Evolutionary conservation across 2,329 filamentous ascomycete species (phyloP).

Genomic region (Trichoderma sp.): DNA sequence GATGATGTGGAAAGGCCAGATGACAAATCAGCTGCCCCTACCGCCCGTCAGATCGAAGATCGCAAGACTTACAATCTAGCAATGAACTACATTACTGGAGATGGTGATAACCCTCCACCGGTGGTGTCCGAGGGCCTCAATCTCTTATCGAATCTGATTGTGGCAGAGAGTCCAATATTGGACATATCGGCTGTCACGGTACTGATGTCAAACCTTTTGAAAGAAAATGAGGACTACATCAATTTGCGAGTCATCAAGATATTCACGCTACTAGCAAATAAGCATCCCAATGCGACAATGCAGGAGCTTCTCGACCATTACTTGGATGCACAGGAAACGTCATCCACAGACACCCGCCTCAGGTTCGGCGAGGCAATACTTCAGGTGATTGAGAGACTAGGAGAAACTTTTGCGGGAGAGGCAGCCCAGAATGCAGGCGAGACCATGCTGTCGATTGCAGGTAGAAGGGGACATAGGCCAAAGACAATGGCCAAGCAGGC

Average conservation of each 20-base stretch:
- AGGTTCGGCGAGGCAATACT: conserved; percentile 66
- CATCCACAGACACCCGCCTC: conserved; percentile 59
- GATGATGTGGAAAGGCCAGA: conserved; percentile 49
- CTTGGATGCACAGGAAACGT: conserved; percentile 58
- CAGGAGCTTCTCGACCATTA: conserved; percentile 65
- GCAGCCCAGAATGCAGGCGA: conserved; percentile 51
- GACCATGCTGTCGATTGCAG: conserved; percentile 60
- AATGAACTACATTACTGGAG: conserved; percentile 58
- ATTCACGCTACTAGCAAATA: conserved; percentile 58
- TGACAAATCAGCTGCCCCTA: conserved; percentile 38
- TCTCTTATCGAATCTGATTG: conserved; percentile 56
- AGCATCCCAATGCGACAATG: conserved; percentile 60
- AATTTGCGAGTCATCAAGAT: conserved; percentile 65
- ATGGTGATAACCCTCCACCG: conserved; percentile 59
- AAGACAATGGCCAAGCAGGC: conserved; percentile 57
- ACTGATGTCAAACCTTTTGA: conserved; percentile 60
- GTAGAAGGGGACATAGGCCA: conserved; percentile 58
- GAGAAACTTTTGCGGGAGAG: conserved; percentile 53
- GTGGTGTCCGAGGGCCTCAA: conserved; percentile 65
- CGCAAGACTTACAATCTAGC: conserved; percentile 60
- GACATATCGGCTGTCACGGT: conserved; percentile 65
- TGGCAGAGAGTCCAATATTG: conserved; percentile 53
- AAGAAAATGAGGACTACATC: conserved; percentile 68
- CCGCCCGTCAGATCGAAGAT: conserved; percentile 54
- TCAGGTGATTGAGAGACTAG: conserved; percentile 60